Percentiles rank a stretch among this genome's conserved stretches.
phyloP scores from a whole-genome alignment of 108 stramenopile species.

The Cyclotella sp. region DNA sequence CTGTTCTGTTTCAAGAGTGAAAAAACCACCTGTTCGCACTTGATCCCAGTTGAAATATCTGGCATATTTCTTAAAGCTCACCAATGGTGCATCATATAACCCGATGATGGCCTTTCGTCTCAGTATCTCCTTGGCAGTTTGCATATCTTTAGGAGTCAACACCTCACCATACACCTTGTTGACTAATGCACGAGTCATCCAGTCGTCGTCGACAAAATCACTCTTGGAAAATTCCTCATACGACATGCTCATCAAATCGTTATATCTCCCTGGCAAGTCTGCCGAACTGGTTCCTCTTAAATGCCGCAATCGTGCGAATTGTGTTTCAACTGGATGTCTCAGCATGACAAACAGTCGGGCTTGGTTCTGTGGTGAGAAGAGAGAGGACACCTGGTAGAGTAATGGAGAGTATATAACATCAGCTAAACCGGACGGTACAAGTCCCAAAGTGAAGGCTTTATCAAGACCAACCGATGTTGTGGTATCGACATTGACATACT shows the following conservation, averaged over 20 bases:
- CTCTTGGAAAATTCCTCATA: conserved; percentile 35
- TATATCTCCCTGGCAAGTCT: not conserved
- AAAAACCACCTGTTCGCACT: not conserved
- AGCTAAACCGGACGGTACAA: conserved; percentile 25
- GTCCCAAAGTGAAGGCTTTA: conserved; percentile 15
- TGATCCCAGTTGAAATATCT: conserved; percentile 57
- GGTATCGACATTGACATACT: conserved; percentile 39
- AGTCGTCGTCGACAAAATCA: conserved; percentile 36
- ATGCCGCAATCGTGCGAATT: conserved; percentile 30
- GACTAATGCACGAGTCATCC: conserved; percentile 38
- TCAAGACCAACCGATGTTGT: conserved; percentile 26
- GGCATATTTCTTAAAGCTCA: conserved; percentile 26
- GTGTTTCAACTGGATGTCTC: conserved; percentile 22
- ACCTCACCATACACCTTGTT: conserved; percentile 7
- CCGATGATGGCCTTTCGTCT: conserved; percentile 48
- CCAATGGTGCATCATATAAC: conserved; percentile 26
- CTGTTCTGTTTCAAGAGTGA: not conserved
- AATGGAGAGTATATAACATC: conserved; percentile 33
- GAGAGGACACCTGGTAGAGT: conserved; percentile 11
- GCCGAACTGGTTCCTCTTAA: not conserved
- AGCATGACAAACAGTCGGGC: conserved; percentile 26
- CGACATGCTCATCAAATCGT: conserved; percentile 22
- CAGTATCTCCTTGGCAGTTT: conserved; percentile 46
- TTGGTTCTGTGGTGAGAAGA: conserved; percentile 14
- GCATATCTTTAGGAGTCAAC: conserved; percentile 41